Evolutionary conservation across 75 land plant genomes (phyloP).

Genomic region (Cryptomeria japonica): DNA sequence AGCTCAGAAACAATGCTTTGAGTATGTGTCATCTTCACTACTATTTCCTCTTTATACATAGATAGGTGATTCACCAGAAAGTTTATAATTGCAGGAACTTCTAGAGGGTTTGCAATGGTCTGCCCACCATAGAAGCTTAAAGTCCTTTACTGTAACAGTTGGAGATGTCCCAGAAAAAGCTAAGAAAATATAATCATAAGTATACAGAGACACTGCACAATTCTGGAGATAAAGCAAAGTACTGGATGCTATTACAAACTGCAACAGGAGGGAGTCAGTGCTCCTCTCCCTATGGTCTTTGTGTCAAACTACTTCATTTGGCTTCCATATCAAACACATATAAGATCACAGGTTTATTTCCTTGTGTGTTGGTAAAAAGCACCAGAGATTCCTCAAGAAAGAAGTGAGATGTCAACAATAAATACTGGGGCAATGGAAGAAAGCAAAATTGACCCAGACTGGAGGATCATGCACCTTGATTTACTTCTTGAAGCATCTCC

Average conservation of each 20-base stretch:
- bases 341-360: background rate
- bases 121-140: background rate
- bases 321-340: background rate
- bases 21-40: background rate
- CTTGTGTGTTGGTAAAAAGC: background rate
- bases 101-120: background rate
- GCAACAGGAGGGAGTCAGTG: background rate
- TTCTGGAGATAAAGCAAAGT: background rate
- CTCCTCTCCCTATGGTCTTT: background rate
- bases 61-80: background rate
- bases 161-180: background rate
- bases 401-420: background rate
- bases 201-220: background rate
- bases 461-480: constrained; percentile 16
- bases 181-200: background rate
- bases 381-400: background rate
- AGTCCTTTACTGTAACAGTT: background rate
- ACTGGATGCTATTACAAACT: background rate
- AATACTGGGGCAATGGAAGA: background rate
- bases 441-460: background rate
- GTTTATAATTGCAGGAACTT: background rate
- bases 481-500: constrained; percentile 72
- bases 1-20: background rate
- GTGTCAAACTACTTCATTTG: background rate
- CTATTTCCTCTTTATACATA: constrained; percentile 4